Evolutionary conservation across 768 basidiomycete genomes (phyloP).

Genomic region (Mycena galericulata): DNA sequence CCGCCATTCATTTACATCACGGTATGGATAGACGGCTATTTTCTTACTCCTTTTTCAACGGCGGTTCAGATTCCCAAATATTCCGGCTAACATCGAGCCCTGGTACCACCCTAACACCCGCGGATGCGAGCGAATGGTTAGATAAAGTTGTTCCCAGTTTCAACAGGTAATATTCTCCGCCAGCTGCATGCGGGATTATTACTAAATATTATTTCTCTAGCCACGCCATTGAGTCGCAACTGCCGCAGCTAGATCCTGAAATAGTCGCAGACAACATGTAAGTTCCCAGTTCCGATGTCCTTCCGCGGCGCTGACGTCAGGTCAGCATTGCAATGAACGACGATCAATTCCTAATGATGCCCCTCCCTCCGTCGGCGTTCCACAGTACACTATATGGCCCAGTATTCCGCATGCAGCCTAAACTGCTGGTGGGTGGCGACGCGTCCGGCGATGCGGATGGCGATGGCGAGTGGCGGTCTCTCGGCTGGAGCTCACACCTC

Average conservation of each 20-base stretch:
- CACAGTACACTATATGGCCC: conserved; percentile 51
- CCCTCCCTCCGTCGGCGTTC: conserved; percentile 46
- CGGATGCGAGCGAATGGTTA: conserved; percentile 25
- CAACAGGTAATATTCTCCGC: conserved; percentile 44
- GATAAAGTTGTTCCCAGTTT: conserved; percentile 39
- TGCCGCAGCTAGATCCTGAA: conserved; percentile 42
- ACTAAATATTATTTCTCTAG: conserved; percentile 33
- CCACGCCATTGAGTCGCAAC: conserved; percentile 51
- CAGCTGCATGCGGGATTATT: neutral
- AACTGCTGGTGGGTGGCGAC: conserved; percentile 43
- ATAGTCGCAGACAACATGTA: conserved; percentile 47
- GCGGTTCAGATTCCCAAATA: conserved; percentile 27
- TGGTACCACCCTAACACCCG: neutral
- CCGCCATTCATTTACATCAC: conserved; percentile 45
- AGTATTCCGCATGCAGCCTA: conserved; percentile 51
- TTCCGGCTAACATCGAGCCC: conserved; percentile 32
- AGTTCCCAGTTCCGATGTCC: neutral
- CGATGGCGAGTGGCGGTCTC: conserved; percentile 53
- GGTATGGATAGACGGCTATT: conserved; percentile 40
- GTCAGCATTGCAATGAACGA: conserved; percentile 50
- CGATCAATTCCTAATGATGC: conserved; percentile 51
- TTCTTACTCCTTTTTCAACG: conserved; percentile 32
- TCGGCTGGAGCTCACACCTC: conserved; percentile 49
- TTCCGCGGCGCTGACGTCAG: neutral
- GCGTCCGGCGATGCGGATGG: conserved; percentile 34